Evolutionary conservation across 768 basidiomycete genomes (phyloP), one percentile per base, ranked within the genome.

Genomic region (Hydnum rufescens): DNA sequence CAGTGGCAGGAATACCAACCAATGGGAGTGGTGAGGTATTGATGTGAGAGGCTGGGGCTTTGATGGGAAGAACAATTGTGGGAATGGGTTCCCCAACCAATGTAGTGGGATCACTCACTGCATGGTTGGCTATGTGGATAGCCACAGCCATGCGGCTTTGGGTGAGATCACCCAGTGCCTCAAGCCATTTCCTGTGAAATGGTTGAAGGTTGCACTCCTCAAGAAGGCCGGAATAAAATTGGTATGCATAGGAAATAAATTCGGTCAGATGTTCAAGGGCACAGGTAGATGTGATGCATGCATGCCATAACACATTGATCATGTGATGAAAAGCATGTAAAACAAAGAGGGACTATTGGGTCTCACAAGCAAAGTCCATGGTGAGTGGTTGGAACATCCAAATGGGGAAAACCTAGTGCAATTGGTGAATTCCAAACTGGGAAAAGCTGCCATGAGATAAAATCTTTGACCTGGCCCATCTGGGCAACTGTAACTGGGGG

Each of bases 71-170:
- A 42, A 53, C 48, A 8, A 19, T 29, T 13, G 52, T 32, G 2
- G 42, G 46, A 2, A 42, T 28, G 28, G 28, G n/a, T 18, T 53
- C 32, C 30, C 22, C 42, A 32, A 32, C 30, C 3, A 42, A n/a
- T 3, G 70, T 72, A 5, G 79, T 64, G 0, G 80, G 77, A 52
- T 77, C 29, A 72, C 3, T 69, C 57, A 0, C 79, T 80, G 34
- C 84, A 70, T 0, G 34, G 34, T 39, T 39, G 8, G 19, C 8
- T 19, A 19, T 19, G 30, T 65, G 65, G 3, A 78, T 80, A n/a
- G 87, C 84, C n/a, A 96, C 84, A 1, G 82, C 82, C 86, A 95
- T 93, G 49, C 84, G 76, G 64, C 96, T 97, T 32, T 92, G 73
- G 0, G 95, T 88, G 29, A 99, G 73, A 65, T 99, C 95, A 23